phyloP scores from a whole-genome alignment of 352 stramenopile genomes.

The Blastocystis sp. region DNA sequence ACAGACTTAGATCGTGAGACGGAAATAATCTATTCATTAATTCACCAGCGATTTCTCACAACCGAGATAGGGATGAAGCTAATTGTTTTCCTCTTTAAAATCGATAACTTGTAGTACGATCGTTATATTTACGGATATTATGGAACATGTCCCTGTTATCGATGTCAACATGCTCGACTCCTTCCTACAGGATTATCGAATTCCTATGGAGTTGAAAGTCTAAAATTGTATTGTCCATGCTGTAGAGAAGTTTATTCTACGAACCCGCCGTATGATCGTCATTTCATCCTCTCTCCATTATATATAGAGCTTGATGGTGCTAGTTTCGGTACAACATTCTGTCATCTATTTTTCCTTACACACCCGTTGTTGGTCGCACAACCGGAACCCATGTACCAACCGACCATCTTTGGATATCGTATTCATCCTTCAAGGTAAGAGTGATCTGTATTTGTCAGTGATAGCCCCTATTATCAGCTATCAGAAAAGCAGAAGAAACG shows the following conservation, averaged over 20 bases:
- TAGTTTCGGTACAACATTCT: background rate
- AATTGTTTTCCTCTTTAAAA: background rate
- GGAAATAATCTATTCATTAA: background rate
- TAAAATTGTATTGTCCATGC: constrained; percentile 42
- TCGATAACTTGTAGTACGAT: background rate
- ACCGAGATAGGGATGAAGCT: constrained; percentile 1
- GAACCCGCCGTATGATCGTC: background rate
- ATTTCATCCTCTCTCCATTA: background rate
- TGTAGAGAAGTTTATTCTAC: constrained; percentile 47
- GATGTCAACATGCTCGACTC: background rate
- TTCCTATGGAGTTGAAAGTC: background rate
- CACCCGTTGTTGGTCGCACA: background rate
- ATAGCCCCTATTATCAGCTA: constrained; percentile 10
- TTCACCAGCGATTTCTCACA: constrained; percentile 19
- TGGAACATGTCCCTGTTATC: constrained; percentile 19
- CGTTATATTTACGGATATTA: background rate
- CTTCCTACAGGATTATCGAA: background rate
- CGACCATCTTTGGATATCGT: background rate
- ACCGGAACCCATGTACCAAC: background rate
- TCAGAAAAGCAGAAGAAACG: background rate
- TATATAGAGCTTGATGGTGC: constrained; percentile 31
- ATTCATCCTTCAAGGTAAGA: constrained; percentile 15
- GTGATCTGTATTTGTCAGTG: background rate
- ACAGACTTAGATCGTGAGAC: background rate
- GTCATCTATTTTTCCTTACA: background rate